These are phyloP conservation scores for Xylaria telfairii DNA, from an alignment of 495 filamentous ascomycete genomes.

Conservation along the genomic window DNA sequence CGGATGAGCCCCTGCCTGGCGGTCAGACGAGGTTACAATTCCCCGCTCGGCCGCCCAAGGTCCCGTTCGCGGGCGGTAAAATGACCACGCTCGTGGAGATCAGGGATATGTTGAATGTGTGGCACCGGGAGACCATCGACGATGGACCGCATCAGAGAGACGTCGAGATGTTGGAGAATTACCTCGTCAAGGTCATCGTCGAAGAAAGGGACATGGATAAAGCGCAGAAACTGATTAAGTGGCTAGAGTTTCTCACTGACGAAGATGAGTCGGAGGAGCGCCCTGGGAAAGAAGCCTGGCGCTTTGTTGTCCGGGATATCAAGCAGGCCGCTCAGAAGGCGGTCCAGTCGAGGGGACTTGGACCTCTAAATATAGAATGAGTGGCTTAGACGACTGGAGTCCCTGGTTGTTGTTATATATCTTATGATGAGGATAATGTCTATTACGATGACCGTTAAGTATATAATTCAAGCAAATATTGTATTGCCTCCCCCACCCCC, in stretches of 20 bases:
- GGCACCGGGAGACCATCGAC: constrained; percentile 67
- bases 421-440: constrained; percentile 6
- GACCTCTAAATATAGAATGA: constrained; percentile 58
- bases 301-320: constrained; percentile 58
- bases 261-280: constrained; percentile 46
- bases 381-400: constrained; percentile 20
- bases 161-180: constrained; percentile 70
- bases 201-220: constrained; percentile 81
- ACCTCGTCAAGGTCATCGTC: constrained; percentile 69
- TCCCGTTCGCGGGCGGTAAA: constrained; percentile 37
- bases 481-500: neutral
- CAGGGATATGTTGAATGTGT: constrained; percentile 60
- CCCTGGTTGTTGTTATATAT: neutral
- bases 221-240: constrained; percentile 68
- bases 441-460: constrained; percentile 15
- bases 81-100: constrained; percentile 39
- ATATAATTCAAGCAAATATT: neutral
- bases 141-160: constrained; percentile 80
- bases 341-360: constrained; percentile 67
- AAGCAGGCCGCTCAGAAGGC: constrained; percentile 66
- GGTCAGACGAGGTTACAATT: constrained; percentile 47
- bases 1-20: constrained; percentile 13
- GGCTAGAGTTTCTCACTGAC: constrained; percentile 74
- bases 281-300: constrained; percentile 45
- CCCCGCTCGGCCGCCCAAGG: constrained; percentile 40